A percentile compares a stretch with the other conserved stretches of the same genome.
phyloP scores from a whole-genome alignment of 2,329 filamentous ascomycete genomes.

The Thelonectria rubi region DNA sequence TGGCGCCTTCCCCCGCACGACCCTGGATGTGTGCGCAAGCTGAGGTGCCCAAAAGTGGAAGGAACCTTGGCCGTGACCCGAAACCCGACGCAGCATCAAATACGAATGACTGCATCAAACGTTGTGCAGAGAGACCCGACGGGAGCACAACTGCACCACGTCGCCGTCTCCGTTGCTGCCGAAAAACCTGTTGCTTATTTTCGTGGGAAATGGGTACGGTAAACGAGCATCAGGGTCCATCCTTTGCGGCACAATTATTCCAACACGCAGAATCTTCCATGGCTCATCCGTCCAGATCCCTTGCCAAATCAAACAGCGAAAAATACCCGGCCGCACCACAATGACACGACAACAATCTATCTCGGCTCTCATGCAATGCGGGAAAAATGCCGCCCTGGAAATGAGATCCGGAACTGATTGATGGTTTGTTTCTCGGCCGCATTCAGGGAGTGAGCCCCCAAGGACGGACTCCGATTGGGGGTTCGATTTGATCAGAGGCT shows the following conservation, averaged over 20 bases:
- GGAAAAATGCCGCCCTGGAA: constrained; percentile 13
- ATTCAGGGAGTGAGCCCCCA: background rate
- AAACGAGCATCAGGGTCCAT: background rate
- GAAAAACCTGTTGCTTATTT: too few species aligned
- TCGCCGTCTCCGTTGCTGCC: too few species aligned
- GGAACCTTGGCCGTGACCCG: background rate
- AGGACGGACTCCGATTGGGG: background rate
- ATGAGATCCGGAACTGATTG: constrained; percentile 5
- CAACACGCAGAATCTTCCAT: constrained; percentile 7
- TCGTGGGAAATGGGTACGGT: background rate
- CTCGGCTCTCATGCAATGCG: constrained; percentile 4
- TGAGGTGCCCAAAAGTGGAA: constrained; percentile 2
- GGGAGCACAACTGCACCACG: background rate
- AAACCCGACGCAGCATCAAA: background rate
- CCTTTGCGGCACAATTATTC: background rate
- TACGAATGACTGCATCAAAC: background rate
- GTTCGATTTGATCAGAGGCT: too few species aligned
- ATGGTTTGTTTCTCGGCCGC: constrained; percentile 20
- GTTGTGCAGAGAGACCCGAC: background rate
- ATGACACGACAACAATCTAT: constrained; percentile 18
- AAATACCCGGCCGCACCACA: constrained; percentile 8
- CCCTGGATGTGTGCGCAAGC: constrained; percentile 7
- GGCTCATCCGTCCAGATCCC: background rate
- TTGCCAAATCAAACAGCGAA: background rate
- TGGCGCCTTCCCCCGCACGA: constrained; percentile 24